Percentiles rank a stretch among this genome's conserved stretches.
Evolutionary conservation across 2,329 filamentous ascomycete genomes (phyloP).

Genomic region (Verruconis gallopava): DNA sequence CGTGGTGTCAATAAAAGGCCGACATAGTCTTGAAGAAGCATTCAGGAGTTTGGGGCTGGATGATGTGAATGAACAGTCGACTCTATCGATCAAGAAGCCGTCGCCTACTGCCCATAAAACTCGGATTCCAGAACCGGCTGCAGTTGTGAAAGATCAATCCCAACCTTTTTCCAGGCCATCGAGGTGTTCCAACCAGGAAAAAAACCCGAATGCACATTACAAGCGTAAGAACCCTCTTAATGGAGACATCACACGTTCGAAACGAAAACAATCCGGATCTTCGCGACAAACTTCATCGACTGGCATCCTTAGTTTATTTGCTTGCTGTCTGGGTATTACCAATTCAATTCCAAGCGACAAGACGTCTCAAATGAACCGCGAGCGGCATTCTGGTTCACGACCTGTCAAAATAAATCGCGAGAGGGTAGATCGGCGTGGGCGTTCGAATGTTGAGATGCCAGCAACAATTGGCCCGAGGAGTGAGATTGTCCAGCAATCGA

Average conservation of each 20-base stretch:
- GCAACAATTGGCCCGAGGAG: background rate
- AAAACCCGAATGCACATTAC: background rate
- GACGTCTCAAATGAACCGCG: background rate
- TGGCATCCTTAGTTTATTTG: background rate
- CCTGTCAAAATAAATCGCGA: background rate
- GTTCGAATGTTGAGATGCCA: background rate
- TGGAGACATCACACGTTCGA: too few species aligned
- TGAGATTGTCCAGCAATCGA: too few species aligned
- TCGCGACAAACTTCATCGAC: background rate
- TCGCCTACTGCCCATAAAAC: background rate
- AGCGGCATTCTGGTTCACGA: too few species aligned
- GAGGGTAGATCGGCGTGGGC: background rate
- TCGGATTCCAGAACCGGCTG: slow-evolving; percentile 4
- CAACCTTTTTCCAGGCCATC: background rate
- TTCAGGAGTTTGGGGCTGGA: slow-evolving; percentile 9
- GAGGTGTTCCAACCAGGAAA: background rate
- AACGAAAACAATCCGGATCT: background rate
- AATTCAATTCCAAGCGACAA: background rate
- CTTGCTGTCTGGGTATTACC: background rate
- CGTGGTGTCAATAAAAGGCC: slow-evolving; percentile 6
- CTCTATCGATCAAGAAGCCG: slow-evolving; percentile 1
- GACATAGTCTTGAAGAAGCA: slow-evolving; percentile 8
- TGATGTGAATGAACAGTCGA: slow-evolving; percentile 9
- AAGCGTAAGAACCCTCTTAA: too few species aligned
- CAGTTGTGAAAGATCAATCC: slow-evolving; percentile 2